Base-by-base conservation (phyloP, 192 early-diverging fungal species). In the Dissophora ornata region DNA sequence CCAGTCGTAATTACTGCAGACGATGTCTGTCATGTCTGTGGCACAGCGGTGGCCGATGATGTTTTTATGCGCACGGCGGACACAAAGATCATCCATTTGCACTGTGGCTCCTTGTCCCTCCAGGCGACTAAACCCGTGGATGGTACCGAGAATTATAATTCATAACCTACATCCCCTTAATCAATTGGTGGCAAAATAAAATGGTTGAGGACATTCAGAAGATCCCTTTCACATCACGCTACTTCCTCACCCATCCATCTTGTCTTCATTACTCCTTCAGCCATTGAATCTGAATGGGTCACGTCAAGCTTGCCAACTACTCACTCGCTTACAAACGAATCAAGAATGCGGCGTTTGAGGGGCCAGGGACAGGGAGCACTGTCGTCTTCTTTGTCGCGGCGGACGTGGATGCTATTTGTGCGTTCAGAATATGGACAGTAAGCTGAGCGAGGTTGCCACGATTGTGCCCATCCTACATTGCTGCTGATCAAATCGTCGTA, bases 401-500 rank as follows among this genome's bases (percentile, higher is more conserved):
- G 10, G 94, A 97, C 80, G 88, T 87, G 6, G 95, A 97, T 81
- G 85, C 89, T 5, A 79, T 97, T 12, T 97, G 95, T 80, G 92
- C 89, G 7, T 84, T 86, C 68, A 89, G 89, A 58, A 93, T 95
- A 56, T 81, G 95, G 21, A 86, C 88, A 74, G 91, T 90, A 69
- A 75, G 62, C 13, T 4, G 19, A 18, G 26, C 18, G n/a, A n/a
- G n/a, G n/a, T n/a, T n/a, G n/a, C n/a, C n/a, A n/a, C n/a, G n/a
- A n/a, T n/a, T n/a, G n/a, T n/a, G n/a, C n/a, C n/a, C n/a, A n/a
- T n/a, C n/a, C n/a, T n/a, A n/a, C n/a, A n/a, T n/a, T n/a, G n/a
- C n/a, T n/a, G n/a, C n/a, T n/a, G n/a, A n/a, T n/a, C n/a, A n/a
- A n/a, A n/a, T n/a, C n/a, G n/a, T n/a, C n/a, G n/a, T n/a, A n/a